These are phyloP conservation scores for Blastobotrys raffinosifermentans DNA, from an alignment of 1,139 yeast species.

Conservation along the genomic window DNA sequence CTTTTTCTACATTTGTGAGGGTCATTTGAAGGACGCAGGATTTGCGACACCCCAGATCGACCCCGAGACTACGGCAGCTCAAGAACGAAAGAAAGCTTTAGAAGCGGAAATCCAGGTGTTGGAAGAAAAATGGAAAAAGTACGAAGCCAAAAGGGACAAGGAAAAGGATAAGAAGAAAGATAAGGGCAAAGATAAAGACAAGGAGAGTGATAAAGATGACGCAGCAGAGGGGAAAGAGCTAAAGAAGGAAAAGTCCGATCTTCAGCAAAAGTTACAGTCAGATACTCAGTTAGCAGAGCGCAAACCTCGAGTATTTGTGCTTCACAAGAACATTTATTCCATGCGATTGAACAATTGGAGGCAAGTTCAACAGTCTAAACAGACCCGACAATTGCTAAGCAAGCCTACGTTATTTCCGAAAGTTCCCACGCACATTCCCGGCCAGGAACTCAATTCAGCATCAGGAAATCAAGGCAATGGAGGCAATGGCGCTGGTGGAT, in stretches of 20 bases:
- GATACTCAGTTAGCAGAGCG: slow-evolving; percentile 28
- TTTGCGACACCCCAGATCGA: slow-evolving; percentile 53
- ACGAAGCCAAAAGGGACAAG: slow-evolving; percentile 17
- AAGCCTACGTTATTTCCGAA: slow-evolving; percentile 49
- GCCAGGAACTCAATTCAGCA: too few relatives aligned
- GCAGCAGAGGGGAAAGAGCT: slow-evolving; percentile 15
- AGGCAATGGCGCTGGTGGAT: too few relatives aligned
- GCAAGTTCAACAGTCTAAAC: slow-evolving; percentile 38
- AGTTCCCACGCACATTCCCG: slow-evolving; percentile 39
- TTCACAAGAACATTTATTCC: slow-evolving; percentile 50
- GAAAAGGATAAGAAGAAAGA: slow-evolving; percentile 17
- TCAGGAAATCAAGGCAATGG: too few relatives aligned
- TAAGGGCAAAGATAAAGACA: slow-evolving; percentile 21
- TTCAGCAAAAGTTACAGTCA: slow-evolving; percentile 20
- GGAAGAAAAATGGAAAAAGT: slow-evolving; percentile 31
- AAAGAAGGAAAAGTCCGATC: slow-evolving; percentile 14
- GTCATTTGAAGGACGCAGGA: slow-evolving; percentile 56
- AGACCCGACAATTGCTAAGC: slow-evolving; percentile 39
- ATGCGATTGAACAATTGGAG: slow-evolving; percentile 44
- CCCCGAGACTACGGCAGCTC: slow-evolving; percentile 43
- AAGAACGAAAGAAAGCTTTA: slow-evolving; percentile 36
- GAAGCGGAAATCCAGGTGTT: slow-evolving; percentile 40
- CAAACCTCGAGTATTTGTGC: slow-evolving; percentile 43
- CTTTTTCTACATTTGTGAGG: slow-evolving; percentile 62
- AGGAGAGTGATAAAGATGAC: slow-evolving; percentile 19